phyloP scores from a whole-genome alignment of 441 rosid genomes.

The Kokia cookei region DNA sequence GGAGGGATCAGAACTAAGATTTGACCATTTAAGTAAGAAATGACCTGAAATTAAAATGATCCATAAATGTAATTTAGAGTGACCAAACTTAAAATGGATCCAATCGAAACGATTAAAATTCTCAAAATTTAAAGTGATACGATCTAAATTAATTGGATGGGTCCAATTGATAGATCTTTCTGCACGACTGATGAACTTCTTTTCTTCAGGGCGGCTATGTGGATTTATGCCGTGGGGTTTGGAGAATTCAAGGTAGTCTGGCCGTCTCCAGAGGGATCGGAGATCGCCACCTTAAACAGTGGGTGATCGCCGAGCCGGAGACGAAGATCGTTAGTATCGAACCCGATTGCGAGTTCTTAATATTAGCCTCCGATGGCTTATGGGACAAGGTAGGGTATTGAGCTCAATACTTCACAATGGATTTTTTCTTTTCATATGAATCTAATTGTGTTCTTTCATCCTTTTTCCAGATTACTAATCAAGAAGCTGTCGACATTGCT shows the following conservation, averaged over 20 bases:
- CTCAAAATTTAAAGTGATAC: no score
- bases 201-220: conserved; percentile 63
- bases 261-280: conserved; percentile 73
- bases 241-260: conserved; percentile 67
- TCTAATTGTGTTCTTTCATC: not conserved
- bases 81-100: no score
- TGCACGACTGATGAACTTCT: not conserved
- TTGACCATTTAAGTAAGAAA: no score
- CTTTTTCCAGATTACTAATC: conserved; percentile 44
- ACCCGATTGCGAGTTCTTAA: conserved; percentile 52
- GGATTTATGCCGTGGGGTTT: conserved; percentile 51
- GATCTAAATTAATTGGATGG: no score
- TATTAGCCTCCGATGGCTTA: conserved; percentile 70
- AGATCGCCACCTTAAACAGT: conserved; percentile 48
- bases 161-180: no score
- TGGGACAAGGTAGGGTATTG: conserved; percentile 55
- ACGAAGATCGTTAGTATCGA: conserved; percentile 33
- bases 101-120: no score
- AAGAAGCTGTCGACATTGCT: conserved; percentile 59
- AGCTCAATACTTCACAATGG: not conserved
- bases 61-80: no score
- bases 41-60: no score
- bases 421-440: not conserved
- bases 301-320: conserved; percentile 74
- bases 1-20: no score